Conservation (phyloP, 805 yeast species). For the Wickerhamiella hasegawae region DNA sequence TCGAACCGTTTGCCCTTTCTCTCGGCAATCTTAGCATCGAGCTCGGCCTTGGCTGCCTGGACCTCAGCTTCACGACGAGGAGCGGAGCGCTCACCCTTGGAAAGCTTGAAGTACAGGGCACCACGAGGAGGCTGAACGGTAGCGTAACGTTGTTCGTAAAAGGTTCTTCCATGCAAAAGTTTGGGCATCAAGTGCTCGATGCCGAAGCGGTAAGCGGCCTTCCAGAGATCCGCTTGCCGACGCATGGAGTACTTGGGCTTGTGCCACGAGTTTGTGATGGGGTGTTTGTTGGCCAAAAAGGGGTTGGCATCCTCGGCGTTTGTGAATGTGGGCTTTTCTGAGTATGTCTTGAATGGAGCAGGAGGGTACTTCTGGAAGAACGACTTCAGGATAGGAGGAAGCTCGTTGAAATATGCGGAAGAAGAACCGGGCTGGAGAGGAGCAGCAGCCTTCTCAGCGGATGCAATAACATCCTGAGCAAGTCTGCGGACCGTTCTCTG, state of each 20-base stretch:
- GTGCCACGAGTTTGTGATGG: constrained; percentile 62
- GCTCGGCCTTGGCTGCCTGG: constrained; percentile 46
- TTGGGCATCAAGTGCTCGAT: constrained; percentile 62
- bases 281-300: constrained; percentile 70
- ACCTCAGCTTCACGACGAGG: constrained; percentile 41
- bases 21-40: constrained; percentile 50
- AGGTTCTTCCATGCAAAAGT: constrained; percentile 40
- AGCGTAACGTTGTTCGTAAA: constrained; percentile 64
- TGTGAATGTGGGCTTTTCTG: constrained; percentile 46
- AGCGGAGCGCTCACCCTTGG: constrained; percentile 55
- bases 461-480: constrained; percentile 17
- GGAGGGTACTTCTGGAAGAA: constrained; percentile 82
- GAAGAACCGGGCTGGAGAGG: background rate
- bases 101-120: constrained; percentile 62
- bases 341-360: constrained; percentile 52
- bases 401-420: constrained; percentile 30
- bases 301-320: constrained; percentile 67
- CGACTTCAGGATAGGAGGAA: constrained; percentile 53
- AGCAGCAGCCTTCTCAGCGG: constrained; percentile 20
- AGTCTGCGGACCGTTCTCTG: constrained; percentile 13
- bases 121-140: constrained; percentile 61
- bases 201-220: constrained; percentile 71
- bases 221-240: constrained; percentile 69
- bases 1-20: constrained; percentile 37
- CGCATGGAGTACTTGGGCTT: constrained; percentile 65